Base-by-base conservation (phyloP, 176 grass and related monocot genomes). In the Carex myosuroides region DNA sequence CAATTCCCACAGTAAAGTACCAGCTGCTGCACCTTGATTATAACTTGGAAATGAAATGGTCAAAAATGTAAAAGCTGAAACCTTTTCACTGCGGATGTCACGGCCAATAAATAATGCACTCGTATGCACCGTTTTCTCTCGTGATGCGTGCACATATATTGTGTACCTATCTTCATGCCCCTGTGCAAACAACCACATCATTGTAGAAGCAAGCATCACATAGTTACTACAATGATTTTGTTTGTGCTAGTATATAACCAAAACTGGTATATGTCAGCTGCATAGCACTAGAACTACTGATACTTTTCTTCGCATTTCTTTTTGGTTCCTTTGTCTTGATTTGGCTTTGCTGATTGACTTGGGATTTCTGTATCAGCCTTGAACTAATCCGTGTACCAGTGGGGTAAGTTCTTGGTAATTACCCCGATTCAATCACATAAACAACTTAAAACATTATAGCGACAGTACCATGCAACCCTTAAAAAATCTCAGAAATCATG, bases 131-230 rank as follows among this genome's bases (percentile, higher is more conserved):
- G 91, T 48, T 66, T 73, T 93, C 62, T 95, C 90, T 83, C 88
- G 88, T 89, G 97, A 99, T 69, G 97, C 93, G 88, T 99, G 97
- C 39, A 96, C 85, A 20, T 99, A 99, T 81, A 99, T 87, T 74
- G 93, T 94, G 84, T 92, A 99, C 88, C 93, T 88, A 84, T 79
- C 97, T 94, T 99, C 97, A 89, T 99, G 93, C 1, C 97, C 97
- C 97, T 99, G 84, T 68, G 56, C 21, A 29, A 83, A 50, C 8
- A 82, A 83, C 8, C 20, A 33, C 60, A 68, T 53, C 35, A 69
- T 30, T 52, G 39, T 54, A 83, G 22, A 52, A 35, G 39, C 48
- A 30, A 32, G 22, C 73, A 78, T 56, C 50, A 33, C 24, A 56
- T 56, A 44, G 30, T n/a, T 41, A 77, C 72, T 77, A 55, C 11